Conservation (phyloP, 2,329 filamentous ascomycete species). For the Neofusicoccum parvum region DNA sequence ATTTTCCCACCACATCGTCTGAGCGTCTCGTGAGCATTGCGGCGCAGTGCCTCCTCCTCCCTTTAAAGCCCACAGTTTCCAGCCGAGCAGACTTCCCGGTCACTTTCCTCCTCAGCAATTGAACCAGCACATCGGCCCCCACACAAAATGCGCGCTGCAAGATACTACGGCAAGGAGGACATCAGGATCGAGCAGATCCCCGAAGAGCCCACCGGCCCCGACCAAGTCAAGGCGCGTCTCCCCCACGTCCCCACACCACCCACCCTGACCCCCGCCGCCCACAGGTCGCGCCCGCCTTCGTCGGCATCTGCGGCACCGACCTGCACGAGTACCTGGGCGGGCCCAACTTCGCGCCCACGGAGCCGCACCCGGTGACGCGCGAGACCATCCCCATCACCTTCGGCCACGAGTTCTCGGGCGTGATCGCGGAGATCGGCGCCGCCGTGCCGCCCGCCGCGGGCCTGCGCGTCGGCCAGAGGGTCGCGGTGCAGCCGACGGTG, state of each 20-base stretch:
- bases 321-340: slow-evolving; percentile 57
- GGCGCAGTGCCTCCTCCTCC: background rate
- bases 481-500: slow-evolving; percentile 63
- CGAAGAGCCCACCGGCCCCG: slow-evolving; percentile 49
- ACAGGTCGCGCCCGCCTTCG: slow-evolving; percentile 42
- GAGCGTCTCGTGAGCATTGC: slow-evolving; percentile 13
- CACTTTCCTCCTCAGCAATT: background rate
- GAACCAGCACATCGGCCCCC: background rate
- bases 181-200: slow-evolving; percentile 57
- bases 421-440: slow-evolving; percentile 60
- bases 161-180: slow-evolving; percentile 59
- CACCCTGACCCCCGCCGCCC: background rate
- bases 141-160: slow-evolving; percentile 55
- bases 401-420: slow-evolving; percentile 67
- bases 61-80: background rate
- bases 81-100: background rate
- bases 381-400: slow-evolving; percentile 61
- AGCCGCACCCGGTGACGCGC: slow-evolving; percentile 60
- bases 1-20: background rate
- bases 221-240: slow-evolving; percentile 50
- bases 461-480: slow-evolving; percentile 56
- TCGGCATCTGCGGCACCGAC: slow-evolving; percentile 57
- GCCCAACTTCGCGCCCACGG: slow-evolving; percentile 51
- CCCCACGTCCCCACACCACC: background rate
- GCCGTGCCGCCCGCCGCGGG: slow-evolving; percentile 39